Evolutionary conservation across 2,329 filamentous ascomycete species (phyloP).

Genomic region (Neonectria coccinea): DNA sequence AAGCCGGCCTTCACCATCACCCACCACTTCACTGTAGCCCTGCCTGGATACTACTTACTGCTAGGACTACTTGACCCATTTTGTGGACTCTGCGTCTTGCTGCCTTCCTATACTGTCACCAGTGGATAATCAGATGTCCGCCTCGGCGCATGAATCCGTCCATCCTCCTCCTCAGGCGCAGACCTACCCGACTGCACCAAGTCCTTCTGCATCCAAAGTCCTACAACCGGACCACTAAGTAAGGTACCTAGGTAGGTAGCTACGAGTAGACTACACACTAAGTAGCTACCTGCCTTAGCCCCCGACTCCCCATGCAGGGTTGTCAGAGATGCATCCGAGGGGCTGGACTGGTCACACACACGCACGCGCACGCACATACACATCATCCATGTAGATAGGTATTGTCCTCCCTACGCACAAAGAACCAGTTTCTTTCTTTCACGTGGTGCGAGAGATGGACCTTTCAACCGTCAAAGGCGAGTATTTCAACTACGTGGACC

Average conservation of each 20-base stretch:
- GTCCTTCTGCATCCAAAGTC: neutral
- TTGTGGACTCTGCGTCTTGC: constrained; percentile 17
- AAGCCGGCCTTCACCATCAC: neutral
- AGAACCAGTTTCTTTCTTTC: neutral
- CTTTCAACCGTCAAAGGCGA: neutral
- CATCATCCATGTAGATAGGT: no score
- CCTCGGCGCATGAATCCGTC: constrained; percentile 24
- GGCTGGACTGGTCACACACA: neutral
- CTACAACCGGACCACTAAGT: no score
- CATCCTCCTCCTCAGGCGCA: neutral
- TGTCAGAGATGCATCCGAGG: neutral
- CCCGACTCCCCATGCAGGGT: neutral
- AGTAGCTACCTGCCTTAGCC: neutral
- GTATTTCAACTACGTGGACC: neutral
- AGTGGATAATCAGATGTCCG: constrained; percentile 18
- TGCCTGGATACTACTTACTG: neutral
- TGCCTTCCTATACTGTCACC: constrained; percentile 12
- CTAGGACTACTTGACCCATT: neutral
- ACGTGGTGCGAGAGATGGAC: neutral
- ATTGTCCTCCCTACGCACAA: neutral
- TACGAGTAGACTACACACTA: neutral
- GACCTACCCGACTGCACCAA: neutral
- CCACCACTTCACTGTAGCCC: neutral
- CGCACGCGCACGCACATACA: neutral
- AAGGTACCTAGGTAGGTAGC: no score